A percentile compares a stretch with the other conserved stretches of the same genome.
phyloP scores from a whole-genome alignment of 768 basidiomycete species.

The Calocybe gangraenosa region DNA sequence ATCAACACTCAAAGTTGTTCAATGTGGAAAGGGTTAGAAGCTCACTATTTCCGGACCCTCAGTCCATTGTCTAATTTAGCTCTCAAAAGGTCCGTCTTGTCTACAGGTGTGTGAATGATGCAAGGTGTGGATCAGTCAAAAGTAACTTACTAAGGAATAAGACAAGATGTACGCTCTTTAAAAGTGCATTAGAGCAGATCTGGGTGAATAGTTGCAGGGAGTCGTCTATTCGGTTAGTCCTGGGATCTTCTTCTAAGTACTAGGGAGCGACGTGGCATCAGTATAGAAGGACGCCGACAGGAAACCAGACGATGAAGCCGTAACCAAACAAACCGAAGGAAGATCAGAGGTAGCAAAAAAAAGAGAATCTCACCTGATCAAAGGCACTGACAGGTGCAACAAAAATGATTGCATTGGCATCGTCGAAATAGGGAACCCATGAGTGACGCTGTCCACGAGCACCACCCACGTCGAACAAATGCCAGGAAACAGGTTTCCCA shows the following conservation, averaged over 20 bases:
- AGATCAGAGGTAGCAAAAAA: neutral
- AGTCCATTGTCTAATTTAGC: constrained; percentile 69
- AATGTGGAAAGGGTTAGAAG: neutral
- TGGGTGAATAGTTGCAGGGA: constrained; percentile 85
- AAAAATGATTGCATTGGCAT: constrained; percentile 78
- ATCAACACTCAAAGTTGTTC: neutral
- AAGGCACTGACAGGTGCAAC: constrained; percentile 77
- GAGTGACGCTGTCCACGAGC: constrained; percentile 69
- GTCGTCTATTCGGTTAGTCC: constrained; percentile 83
- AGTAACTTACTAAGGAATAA: constrained; percentile 52
- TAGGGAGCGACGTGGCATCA: constrained; percentile 22
- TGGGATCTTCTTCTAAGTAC: constrained; percentile 86
- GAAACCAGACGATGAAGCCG: neutral
- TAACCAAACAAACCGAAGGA: neutral
- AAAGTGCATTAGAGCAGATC: constrained; percentile 75
- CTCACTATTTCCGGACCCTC: constrained; percentile 77
- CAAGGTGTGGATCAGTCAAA: neutral
- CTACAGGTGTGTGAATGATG: constrained; percentile 26
- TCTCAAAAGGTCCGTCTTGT: constrained; percentile 76
- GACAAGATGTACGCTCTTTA: constrained; percentile 65
- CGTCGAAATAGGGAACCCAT: constrained; percentile 77
- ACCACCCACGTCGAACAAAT: constrained; percentile 70
- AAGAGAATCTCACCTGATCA: constrained; percentile 52
- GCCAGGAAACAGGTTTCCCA: constrained; percentile 72
- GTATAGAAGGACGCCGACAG: constrained; percentile 2